phyloP scores from a whole-genome alignment of 2,329 filamentous ascomycete genomes.

The Cladosporium sp. region DNA sequence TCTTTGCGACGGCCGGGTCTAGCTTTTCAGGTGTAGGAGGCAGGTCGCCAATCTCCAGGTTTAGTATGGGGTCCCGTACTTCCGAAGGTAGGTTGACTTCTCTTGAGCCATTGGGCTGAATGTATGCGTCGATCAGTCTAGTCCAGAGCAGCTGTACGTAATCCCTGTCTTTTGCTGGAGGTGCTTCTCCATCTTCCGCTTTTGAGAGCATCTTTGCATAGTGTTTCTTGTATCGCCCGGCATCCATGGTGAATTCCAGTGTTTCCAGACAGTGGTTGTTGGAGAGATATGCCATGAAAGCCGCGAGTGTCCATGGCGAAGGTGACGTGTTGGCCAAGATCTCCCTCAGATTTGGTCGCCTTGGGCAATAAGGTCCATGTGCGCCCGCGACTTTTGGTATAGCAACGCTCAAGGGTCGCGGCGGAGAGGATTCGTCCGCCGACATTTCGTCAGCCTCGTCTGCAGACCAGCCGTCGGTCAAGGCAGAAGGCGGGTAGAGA shows the following conservation, averaged over 20 bases:
- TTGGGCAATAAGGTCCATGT: conserved; percentile 50
- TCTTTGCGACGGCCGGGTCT: conserved; percentile 77
- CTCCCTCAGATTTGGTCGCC: conserved; percentile 73
- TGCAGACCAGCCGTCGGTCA: conserved; percentile 35
- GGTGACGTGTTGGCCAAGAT: conserved; percentile 83
- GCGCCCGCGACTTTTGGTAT: conserved; percentile 39
- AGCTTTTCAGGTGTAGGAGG: conserved; percentile 72
- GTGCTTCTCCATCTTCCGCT: conserved; percentile 38
- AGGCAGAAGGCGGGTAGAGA: conserved; percentile 20
- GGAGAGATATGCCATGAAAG: conserved; percentile 94
- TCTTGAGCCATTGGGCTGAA: conserved; percentile 74
- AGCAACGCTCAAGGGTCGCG: conserved; percentile 48
- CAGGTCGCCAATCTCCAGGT: conserved; percentile 52
- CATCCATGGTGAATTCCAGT: conserved; percentile 92
- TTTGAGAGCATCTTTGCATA: conserved; percentile 57
- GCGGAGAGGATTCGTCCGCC: conserved; percentile 37
- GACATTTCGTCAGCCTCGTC: conserved; percentile 50
- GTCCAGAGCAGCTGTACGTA: conserved; percentile 81
- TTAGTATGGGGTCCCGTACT: conserved; percentile 76
- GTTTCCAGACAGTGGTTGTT: conserved; percentile 97
- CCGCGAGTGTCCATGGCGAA: conserved; percentile 82
- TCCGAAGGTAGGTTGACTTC: conserved; percentile 87
- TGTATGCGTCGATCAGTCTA: conserved; percentile 84
- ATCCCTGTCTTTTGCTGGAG: conserved; percentile 56
- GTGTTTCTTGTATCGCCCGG: conserved; percentile 73